Percentiles rank a stretch among this genome's conserved stretches.
Conservation (phyloP, 2,329 filamentous ascomycete genomes). For the Aspergillus udagawae region DNA sequence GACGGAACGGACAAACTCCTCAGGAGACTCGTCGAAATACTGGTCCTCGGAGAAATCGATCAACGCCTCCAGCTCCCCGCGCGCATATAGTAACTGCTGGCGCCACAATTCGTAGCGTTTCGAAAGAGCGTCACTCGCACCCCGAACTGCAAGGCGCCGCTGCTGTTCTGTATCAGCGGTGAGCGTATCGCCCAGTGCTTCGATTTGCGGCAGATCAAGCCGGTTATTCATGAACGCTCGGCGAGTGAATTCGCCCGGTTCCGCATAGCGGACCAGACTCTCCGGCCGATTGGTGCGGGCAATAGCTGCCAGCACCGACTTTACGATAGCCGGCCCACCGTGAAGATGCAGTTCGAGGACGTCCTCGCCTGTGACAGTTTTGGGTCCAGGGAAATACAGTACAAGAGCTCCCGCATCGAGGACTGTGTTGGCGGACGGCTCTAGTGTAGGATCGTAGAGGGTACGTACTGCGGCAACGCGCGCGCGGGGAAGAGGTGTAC, state of each 20-base stretch:
- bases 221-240: constrained; percentile 85
- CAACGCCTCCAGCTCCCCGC: constrained; percentile 88
- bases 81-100: constrained; percentile 67
- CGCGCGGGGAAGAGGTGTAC: constrained; percentile 51
- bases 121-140: constrained; percentile 66
- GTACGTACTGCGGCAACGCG: constrained; percentile 69
- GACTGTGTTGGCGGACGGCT: constrained; percentile 40
- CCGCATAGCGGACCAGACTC: constrained; percentile 70
- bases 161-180: constrained; percentile 83
- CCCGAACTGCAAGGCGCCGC: constrained; percentile 77
- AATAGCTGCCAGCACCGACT: constrained; percentile 77
- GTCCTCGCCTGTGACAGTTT: constrained; percentile 87
- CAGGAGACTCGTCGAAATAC: constrained; percentile 85
- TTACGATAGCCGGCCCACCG: constrained; percentile 82
- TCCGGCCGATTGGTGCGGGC: constrained; percentile 37
- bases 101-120: constrained; percentile 81
- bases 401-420: constrained; percentile 77
- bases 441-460: constrained; percentile 57
- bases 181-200: constrained; percentile 59
- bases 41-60: constrained; percentile 98
- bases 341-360: constrained; percentile 93
- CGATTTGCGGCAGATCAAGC: constrained; percentile 79
- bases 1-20: constrained; percentile 67
- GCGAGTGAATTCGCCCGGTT: constrained; percentile 91
- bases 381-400: constrained; percentile 75